Evolutionary conservation across 805 yeast genomes (phyloP).

Genomic region (Maudiozyma barnettii): DNA sequence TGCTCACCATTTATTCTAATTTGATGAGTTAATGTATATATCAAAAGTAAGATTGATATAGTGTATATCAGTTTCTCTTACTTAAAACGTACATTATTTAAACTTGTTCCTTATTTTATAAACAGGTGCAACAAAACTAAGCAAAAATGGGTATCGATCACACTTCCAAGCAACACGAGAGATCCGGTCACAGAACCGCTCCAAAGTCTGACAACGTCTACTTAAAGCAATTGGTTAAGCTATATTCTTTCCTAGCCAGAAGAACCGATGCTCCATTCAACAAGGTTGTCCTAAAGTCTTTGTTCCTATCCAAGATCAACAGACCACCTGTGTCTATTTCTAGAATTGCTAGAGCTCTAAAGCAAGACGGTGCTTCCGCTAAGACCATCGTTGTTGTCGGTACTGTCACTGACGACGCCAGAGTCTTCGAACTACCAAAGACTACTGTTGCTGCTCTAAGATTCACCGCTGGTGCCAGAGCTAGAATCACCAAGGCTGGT

Average conservation of each 20-base stretch:
- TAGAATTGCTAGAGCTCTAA: constrained; percentile 76
- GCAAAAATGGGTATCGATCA: constrained; percentile 91
- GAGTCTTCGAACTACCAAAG: constrained; percentile 91
- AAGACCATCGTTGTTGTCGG: constrained; percentile 98
- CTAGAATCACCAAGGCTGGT: constrained; percentile 94
- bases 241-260: constrained; percentile 99
- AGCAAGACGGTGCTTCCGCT: constrained; percentile 73
- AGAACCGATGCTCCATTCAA: constrained; percentile 99
- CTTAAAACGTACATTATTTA: neutral
- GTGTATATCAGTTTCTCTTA: no score
- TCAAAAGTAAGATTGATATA: no score
- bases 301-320: constrained; percentile 97
- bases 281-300: constrained; percentile 88
- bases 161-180: constrained; percentile 90
- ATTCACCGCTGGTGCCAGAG: constrained; percentile 98
- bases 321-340: constrained; percentile 98
- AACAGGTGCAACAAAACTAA: neutral
- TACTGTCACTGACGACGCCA: constrained; percentile 97
- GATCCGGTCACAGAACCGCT: constrained; percentile 94
- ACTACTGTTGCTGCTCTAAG: constrained; percentile 97
- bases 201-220: constrained; percentile 99
- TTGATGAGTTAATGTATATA: no score
- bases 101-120: neutral
- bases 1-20: no score
- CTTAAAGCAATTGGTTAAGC: constrained; percentile 95